Conservation (phyloP, 495 filamentous ascomycete species). For the Neurospora terricola region DNA sequence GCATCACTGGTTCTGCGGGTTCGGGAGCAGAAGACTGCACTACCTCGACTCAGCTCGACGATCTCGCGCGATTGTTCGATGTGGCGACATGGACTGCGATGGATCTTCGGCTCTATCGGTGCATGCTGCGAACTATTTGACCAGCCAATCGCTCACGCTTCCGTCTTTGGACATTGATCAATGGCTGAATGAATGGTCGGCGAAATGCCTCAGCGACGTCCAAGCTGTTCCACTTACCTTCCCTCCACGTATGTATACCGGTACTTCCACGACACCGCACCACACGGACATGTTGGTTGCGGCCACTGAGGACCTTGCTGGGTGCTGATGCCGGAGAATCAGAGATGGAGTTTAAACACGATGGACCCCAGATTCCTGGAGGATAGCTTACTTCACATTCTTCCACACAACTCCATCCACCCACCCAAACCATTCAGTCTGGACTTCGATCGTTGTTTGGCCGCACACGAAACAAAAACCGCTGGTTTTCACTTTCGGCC, state of each 20-base stretch:
- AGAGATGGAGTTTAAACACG: not conserved
- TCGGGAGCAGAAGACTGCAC: not conserved
- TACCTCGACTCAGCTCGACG: not conserved
- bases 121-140: not conserved
- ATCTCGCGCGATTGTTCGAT: not conserved
- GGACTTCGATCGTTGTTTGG: slow-evolving; percentile 4
- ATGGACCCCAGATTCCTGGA: not conserved
- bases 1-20: not conserved
- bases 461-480: slow-evolving; percentile 11
- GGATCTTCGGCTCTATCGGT: not conserved
- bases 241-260: not conserved
- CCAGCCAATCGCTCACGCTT: not conserved
- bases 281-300: not conserved
- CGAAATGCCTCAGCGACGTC: not conserved
- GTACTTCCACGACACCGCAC: not conserved
- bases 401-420: not conserved
- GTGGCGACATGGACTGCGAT: not conserved
- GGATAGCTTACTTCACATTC: not conserved
- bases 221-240: not conserved
- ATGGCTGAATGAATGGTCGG: not conserved
- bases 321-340: not conserved
- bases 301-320: not conserved
- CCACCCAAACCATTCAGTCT: not conserved
- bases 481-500: slow-evolving; percentile 9
- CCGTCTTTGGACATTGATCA: not conserved